Base-by-base conservation (phyloP, 2,329 filamentous ascomycete species). In the Fusarium euwallaceae region DNA sequence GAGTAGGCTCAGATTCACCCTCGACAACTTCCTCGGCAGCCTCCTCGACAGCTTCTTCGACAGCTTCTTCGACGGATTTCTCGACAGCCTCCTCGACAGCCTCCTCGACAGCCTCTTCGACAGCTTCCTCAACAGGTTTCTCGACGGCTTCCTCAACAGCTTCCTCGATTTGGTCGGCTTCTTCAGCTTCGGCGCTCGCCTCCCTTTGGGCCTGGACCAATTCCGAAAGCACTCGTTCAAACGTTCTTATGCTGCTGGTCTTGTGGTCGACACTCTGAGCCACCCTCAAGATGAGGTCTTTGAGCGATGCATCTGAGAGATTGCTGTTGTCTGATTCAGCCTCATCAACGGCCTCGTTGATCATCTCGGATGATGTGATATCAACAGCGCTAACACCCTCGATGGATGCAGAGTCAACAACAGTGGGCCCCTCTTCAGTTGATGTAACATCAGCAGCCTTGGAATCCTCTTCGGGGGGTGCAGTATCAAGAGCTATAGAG, bases 231-330 rank as follows among this genome's bases (percentile, higher is more conserved):
- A 90, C 86, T 55, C 82, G 83, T 74, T 89, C 87, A 71, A 91
- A 89, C 11, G 83, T 83, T 67, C 84, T 82, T 22, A 90, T 80
- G 68, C 86, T 86, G 45, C 71, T 72, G 29, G 71, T 78, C 62
- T 76, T 82, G 27, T 84, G 81, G 29, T 88, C 85, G 14, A 88
- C 83, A 53, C 83, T 83, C 29, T 84, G 82, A 2, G 88, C 86
- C 66, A 89, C 85, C 69, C 83, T 85, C 58, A 89, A 79, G 64
- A 91, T 89, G 27, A 90, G 83, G 60, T 89, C 86, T 67, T 86
- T 85, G 59, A 88, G 79, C 14, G 81, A 80, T 14, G 76, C 64
- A 14, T 77, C 75, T 9, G 67, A 32, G 36, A 60, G 60, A 17
- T 37, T 51, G 32, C 59, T 55, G 20, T 56, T 60, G 20, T 61